A percentile compares a stretch with the other conserved stretches of the same genome.
These are phyloP conservation scores for Suillus placidus DNA, from an alignment of 768 basidiomycete species.

Conservation along the genomic window DNA sequence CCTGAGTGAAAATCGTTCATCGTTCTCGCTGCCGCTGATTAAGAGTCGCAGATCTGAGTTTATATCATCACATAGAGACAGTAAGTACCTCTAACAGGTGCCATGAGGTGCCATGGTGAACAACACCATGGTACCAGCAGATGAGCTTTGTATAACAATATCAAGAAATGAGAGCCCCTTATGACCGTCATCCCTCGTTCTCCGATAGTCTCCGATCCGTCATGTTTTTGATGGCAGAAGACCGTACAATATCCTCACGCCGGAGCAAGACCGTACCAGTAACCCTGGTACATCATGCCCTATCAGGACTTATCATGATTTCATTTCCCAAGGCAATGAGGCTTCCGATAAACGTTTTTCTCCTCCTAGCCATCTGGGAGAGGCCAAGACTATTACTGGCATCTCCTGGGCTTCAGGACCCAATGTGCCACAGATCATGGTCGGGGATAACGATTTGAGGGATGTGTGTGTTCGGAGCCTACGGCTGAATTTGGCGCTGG, in stretches of 20 bases:
- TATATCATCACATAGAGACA: not conserved
- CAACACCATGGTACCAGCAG: conserved; percentile 1
- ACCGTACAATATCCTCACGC: not conserved
- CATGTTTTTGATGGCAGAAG: not conserved
- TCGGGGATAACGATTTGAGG: not conserved
- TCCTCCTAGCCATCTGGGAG: not conserved
- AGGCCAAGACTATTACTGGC: not conserved
- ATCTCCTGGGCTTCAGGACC: not conserved
- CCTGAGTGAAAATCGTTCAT: not conserved
- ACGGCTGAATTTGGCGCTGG: not conserved
- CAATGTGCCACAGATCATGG: not conserved
- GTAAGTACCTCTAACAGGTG: not conserved
- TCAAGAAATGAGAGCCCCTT: not conserved
- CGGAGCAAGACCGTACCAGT: not conserved
- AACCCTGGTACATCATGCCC: not conserved
- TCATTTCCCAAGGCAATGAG: not conserved
- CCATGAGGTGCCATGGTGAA: conserved; percentile 3
- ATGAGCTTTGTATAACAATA: not conserved
- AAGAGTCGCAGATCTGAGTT: not conserved
- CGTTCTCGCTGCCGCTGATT: not conserved
- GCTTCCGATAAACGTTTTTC: conserved; percentile 3
- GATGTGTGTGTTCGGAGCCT: not conserved
- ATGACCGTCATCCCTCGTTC: not conserved
- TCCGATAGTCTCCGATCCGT: not conserved
- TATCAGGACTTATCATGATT: conserved; percentile 2